Evolutionary conservation across 768 basidiomycete genomes (phyloP).

Genomic region (Mycena haematopus): DNA sequence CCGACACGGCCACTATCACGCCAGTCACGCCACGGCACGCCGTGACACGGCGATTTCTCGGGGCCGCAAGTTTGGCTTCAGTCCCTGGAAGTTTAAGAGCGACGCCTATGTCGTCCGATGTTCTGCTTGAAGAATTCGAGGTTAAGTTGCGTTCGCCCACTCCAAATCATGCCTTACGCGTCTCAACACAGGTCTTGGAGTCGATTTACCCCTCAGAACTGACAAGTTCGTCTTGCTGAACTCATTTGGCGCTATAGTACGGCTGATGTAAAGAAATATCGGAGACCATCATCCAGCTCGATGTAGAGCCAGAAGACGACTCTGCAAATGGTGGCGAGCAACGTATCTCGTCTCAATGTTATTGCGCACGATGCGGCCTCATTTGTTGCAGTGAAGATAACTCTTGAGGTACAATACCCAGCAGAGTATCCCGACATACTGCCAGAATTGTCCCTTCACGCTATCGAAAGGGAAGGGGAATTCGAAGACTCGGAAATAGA

Average conservation of each 20-base stretch:
- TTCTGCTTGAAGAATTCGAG: constrained; percentile 90
- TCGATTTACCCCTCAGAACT: constrained; percentile 96
- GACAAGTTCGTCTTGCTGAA: constrained; percentile 71
- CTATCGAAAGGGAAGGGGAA: constrained; percentile 64
- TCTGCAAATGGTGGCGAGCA: constrained; percentile 64
- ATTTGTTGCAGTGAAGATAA: constrained; percentile 66
- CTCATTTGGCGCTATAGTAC: constrained; percentile 45
- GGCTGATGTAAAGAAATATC: constrained; percentile 76
- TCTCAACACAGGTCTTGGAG: constrained; percentile 48
- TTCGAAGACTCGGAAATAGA: constrained; percentile 64
- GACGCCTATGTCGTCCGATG: constrained; percentile 76
- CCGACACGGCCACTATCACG: too few relatives aligned
- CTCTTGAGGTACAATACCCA: constrained; percentile 77
- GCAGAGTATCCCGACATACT: constrained; percentile 85
- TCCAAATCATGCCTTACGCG: constrained; percentile 10
- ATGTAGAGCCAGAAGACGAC: constrained; percentile 83
- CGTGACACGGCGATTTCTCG: too few relatives aligned
- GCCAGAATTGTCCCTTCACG: constrained; percentile 73
- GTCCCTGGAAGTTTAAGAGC: too few relatives aligned
- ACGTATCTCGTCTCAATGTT: constrained; percentile 45
- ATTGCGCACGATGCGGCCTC: constrained; percentile 26
- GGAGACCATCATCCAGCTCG: constrained; percentile 81
- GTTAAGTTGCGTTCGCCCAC: constrained; percentile 46
- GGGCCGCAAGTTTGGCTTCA: too few relatives aligned
- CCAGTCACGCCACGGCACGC: too few relatives aligned